phyloP scores from a whole-genome alignment of 306 rosid species.

The Boehmeria nivea region DNA sequence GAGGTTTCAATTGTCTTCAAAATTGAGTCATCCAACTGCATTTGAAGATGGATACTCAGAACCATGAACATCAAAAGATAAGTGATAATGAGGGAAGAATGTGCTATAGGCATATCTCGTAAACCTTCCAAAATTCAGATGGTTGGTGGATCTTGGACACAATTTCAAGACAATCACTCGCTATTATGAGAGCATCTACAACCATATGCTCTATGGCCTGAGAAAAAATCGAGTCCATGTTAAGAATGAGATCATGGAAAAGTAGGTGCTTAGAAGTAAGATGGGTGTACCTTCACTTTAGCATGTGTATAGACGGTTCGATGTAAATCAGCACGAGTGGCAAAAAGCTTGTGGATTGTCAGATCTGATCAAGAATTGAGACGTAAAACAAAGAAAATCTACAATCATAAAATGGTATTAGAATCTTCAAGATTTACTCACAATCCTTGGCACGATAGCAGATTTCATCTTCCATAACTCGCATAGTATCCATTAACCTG shows the following conservation, averaged over 20 bases:
- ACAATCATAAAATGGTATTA: conserved; percentile 13
- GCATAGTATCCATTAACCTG: conserved; percentile 88
- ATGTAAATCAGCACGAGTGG: conserved; percentile 88
- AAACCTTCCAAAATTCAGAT: conserved; percentile 82
- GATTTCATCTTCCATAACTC: conserved; percentile 71
- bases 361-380: conserved; percentile 51
- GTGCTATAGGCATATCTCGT: conserved; percentile 9
- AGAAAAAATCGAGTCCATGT: conserved; percentile 7
- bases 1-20: conserved; percentile 66
- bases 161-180: conserved; percentile 52
- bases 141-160: conserved; percentile 45
- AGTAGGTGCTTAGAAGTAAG: conserved; percentile 18
- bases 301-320: conserved; percentile 84
- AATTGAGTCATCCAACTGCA: conserved; percentile 85
- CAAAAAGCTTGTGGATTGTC: conserved; percentile 76
- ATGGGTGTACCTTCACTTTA: conserved; percentile 78
- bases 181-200: conserved; percentile 70
- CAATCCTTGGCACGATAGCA: conserved; percentile 85
- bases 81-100: not conserved
- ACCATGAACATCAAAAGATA: not conserved
- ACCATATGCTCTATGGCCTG: conserved; percentile 92
- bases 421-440: conserved; percentile 34
- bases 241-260: not conserved
- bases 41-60: conserved; percentile 11
- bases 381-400: conserved; percentile 12